phyloP scores from a whole-genome alignment of 306 rosid species.

The Alnus glutinosa region DNA sequence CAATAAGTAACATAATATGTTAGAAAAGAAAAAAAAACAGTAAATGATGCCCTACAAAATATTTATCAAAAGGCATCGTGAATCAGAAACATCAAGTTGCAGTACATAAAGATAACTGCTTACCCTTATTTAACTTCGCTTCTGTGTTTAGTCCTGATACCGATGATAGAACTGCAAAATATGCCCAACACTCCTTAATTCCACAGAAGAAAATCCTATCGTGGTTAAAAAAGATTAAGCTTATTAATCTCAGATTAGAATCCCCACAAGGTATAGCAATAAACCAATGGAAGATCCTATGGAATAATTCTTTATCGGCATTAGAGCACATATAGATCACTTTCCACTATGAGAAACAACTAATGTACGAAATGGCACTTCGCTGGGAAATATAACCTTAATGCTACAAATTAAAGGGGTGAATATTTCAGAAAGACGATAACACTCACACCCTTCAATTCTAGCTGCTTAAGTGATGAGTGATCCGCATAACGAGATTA shows the following conservation, averaged over 20 bases:
- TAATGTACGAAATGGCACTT: not conserved
- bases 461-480: not conserved
- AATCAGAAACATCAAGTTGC: conserved; percentile 9
- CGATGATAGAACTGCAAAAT: conserved; percentile 71
- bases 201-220: not conserved
- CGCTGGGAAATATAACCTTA: not conserved
- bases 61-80: conserved; percentile 13
- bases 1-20: conserved; percentile 19
- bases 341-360: not conserved
- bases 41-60: conserved; percentile 9
- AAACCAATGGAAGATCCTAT: not conserved
- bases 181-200: conserved; percentile 17
- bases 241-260: not conserved
- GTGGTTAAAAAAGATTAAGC: not conserved
- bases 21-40: conserved; percentile 10
- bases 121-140: conserved; percentile 55
- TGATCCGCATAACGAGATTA: not conserved
- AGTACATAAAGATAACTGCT: conserved; percentile 18
- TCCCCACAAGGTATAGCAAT: not conserved
- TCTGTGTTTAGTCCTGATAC: conserved; percentile 73
- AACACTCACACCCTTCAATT: not conserved
- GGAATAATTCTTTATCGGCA: not conserved
- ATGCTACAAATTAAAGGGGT: not conserved
- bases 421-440: not conserved
- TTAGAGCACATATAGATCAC: not conserved